Percentiles rank a stretch among this genome's conserved stretches.
Conservation (phyloP, 768 basidiomycete genomes). For the Sarcomyxa edulis region DNA sequence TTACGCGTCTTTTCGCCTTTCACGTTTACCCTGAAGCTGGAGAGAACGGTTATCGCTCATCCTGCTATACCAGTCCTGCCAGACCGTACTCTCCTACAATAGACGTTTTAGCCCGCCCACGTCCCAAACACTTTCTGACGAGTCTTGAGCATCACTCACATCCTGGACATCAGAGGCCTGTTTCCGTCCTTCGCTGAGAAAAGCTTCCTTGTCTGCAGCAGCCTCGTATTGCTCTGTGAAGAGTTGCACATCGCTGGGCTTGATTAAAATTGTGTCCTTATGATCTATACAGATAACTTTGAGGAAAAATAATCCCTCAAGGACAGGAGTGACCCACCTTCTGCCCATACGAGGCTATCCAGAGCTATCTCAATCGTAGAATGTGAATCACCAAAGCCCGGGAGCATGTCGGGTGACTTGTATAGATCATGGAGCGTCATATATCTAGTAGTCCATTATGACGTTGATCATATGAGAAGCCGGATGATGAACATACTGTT, state of each 20-base stretch:
- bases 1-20: conserved; percentile 11
- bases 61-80: conserved; percentile 9
- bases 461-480: too few relatives aligned
- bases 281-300: too few relatives aligned
- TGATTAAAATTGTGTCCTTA: conserved; percentile 11
- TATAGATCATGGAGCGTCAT: background rate
- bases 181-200: background rate
- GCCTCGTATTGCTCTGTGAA: conserved; percentile 22
- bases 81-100: conserved; percentile 11
- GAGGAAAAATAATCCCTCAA: too few relatives aligned
- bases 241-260: conserved; percentile 15
- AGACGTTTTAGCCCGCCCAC: conserved; percentile 11
- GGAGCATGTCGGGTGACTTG: background rate
- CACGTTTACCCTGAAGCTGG: conserved; percentile 11
- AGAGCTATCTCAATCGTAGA: background rate
- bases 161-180: conserved; percentile 1
- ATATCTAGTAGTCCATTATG: background rate
- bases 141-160: conserved; percentile 25
- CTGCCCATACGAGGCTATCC: background rate
- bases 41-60: conserved; percentile 6
- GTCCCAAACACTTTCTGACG: conserved; percentile 26
- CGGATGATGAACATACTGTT: conserved; percentile 7
- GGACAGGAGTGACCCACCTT: too few relatives aligned
- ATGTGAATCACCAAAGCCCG: background rate
- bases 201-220: conserved; percentile 11